Conservation (phyloP, 129 eudicot genomes). For the Artemisia annua region DNA sequence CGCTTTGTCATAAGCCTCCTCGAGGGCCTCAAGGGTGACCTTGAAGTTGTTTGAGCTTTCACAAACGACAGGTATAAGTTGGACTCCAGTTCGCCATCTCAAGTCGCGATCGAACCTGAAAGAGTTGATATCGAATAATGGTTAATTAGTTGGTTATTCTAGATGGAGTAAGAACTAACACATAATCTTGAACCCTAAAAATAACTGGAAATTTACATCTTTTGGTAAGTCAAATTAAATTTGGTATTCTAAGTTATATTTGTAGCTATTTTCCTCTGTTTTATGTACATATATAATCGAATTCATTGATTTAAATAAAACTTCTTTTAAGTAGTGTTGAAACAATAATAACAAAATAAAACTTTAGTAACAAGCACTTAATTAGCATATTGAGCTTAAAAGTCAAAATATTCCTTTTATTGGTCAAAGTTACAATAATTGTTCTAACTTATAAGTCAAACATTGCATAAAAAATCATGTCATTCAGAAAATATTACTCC, state of each 20-base stretch:
- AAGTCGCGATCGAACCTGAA: conserved; percentile 68
- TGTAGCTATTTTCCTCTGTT: too few species aligned
- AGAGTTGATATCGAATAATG: background rate
- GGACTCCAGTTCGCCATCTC: conserved; percentile 70
- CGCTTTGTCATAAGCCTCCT: conserved; percentile 50
- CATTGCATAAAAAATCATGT: background rate
- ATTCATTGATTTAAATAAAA: background rate
- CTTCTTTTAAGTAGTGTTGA: background rate
- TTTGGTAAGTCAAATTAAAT: too few species aligned
- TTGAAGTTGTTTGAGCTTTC: conserved; percentile 64
- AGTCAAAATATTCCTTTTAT: background rate
- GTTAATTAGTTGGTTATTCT: background rate
- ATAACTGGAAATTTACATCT: too few species aligned
- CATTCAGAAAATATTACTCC: background rate
- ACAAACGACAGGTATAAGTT: conserved; percentile 63
- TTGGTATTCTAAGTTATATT: too few species aligned
- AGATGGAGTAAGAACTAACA: background rate
- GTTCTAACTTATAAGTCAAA: background rate
- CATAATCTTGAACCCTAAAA: too few species aligned
- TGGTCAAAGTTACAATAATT: background rate
- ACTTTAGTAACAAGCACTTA: background rate
- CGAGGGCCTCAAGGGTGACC: conserved; percentile 50
- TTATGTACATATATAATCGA: background rate
- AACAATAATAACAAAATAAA: background rate
- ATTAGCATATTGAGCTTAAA: background rate